Evolutionary conservation across 306 rosid species (phyloP).

Genomic region (Trichosanthes truncata): DNA sequence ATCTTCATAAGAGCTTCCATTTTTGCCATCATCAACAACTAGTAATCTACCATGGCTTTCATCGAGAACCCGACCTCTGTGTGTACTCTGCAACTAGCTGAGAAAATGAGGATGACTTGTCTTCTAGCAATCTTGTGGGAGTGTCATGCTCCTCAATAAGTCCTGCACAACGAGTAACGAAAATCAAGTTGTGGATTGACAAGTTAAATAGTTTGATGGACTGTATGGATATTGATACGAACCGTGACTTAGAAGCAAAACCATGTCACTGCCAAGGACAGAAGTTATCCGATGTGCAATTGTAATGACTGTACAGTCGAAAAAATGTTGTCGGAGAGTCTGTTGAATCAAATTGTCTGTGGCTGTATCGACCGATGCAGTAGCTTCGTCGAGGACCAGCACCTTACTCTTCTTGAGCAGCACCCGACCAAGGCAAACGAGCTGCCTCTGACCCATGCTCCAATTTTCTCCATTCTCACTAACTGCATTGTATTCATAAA

Average conservation of each 20-base stretch:
- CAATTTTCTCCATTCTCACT: slow-evolving; percentile 83
- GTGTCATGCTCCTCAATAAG: slow-evolving; percentile 60
- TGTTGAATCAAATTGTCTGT: slow-evolving; percentile 82
- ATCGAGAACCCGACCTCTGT: slow-evolving; percentile 37
- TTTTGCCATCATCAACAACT: background rate
- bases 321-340: slow-evolving; percentile 56
- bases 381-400: slow-evolving; percentile 86
- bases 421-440: slow-evolving; percentile 86
- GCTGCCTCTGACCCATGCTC: slow-evolving; percentile 95
- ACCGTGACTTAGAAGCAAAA: slow-evolving; percentile 75
- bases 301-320: slow-evolving; percentile 51
- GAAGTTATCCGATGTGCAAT: slow-evolving; percentile 88
- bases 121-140: slow-evolving; percentile 52
- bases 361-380: slow-evolving; percentile 83
- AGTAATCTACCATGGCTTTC: background rate
- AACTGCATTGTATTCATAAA: slow-evolving; percentile 29
- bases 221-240: background rate
- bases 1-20: background rate
- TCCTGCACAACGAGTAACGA: slow-evolving; percentile 29
- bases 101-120: slow-evolving; percentile 66
- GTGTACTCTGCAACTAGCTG: slow-evolving; percentile 78
- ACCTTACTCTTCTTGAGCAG: slow-evolving; percentile 72
- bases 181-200: background rate
- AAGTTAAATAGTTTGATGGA: background rate
- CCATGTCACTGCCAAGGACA: slow-evolving; percentile 68